Evolutionary conservation across 2,329 filamentous ascomycete species (phyloP), one percentile per base, ranked within the genome.

Genomic region (Malbranchea zuffiana): DNA sequence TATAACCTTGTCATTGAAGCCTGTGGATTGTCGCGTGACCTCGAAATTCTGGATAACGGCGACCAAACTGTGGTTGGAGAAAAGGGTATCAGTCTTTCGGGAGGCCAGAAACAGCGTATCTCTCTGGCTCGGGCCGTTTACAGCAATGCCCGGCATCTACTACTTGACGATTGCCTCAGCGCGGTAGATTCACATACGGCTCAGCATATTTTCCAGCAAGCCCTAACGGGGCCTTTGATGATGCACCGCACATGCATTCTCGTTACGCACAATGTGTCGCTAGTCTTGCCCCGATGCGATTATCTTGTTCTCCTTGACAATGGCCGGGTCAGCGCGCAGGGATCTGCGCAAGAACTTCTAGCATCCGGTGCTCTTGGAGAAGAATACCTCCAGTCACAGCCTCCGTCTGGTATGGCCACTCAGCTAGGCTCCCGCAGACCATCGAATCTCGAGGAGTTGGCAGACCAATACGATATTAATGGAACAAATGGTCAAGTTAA

Each of bases 101-200:
- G 90, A 45, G 90, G 90, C 5, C 90, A 98, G 62, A 96, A 96
- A 62, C 90, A 98, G 60, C 80, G 90, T 41, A 96, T 98, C 35
- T 95, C 88, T 10, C 72, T 98, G 29, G 90, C 90, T n/a, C 79
- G 90, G 47, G 90, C 90, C 1, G 71, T 98, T n/a, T 98, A 98
- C 62, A 94, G 85, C 47, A 88, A 85, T 59, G 92, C 87, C 4
- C 80, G 80, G 36, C 88, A 96, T 57, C 65, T 98, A 11, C 72
- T 98, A 7, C 71, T 98, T 33, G 90, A 98, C 53, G 90, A 98
- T 58, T 94, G 92, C 45, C 71, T 98, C 28, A 95, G 87, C 54
- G 90, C 90, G 18, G 90, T 98, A 21, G 90, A 98, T 58, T 92
- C 90, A 3, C 90, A 98, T 51, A 96, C 90, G 0, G 87, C 87